Percentiles rank a stretch among this genome's conserved stretches.
Conservation (phyloP, 148 eudicot genomes). For the Rhododendron molle region DNA sequence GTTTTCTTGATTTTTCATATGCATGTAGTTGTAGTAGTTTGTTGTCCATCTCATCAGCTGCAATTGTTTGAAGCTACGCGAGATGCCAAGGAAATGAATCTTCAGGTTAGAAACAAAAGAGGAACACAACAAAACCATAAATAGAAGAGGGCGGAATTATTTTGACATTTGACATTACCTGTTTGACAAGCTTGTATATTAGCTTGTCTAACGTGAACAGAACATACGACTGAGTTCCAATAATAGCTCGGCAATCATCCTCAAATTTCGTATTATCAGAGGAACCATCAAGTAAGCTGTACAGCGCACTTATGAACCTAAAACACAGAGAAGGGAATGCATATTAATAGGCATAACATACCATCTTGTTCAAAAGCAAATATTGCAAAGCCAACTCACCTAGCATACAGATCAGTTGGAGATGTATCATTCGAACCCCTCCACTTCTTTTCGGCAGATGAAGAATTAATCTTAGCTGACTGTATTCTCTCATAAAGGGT, state of each 20-base stretch:
- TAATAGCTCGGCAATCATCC: constrained; percentile 88
- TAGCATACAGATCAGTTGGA: constrained; percentile 53
- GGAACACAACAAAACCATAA: not conserved
- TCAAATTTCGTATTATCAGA: constrained; percentile 85
- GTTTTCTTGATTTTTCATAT: constrained; percentile 76
- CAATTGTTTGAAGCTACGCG: constrained; percentile 69
- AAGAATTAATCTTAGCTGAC: constrained; percentile 64
- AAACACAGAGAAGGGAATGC: constrained; percentile 5
- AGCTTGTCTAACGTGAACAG: constrained; percentile 93
- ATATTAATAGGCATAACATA: constrained; percentile 5
- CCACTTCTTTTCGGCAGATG: constrained; percentile 59
- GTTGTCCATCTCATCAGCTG: constrained; percentile 65
- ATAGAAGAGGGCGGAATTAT: not conserved
- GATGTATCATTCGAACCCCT: constrained; percentile 41
- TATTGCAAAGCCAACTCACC: constrained; percentile 31
- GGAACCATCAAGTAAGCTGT: constrained; percentile 76
- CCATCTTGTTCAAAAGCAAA: constrained; percentile 6
- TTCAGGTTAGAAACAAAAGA: constrained; percentile 12
- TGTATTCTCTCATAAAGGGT: constrained; percentile 73
- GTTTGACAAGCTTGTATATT: constrained; percentile 79
- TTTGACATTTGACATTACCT: constrained; percentile 35
- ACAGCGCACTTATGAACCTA: constrained; percentile 77
- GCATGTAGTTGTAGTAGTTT: constrained; percentile 75
- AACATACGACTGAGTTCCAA: constrained; percentile 83
- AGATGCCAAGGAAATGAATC: constrained; percentile 1